Percentiles rank a stretch among this genome's conserved stretches.
These are phyloP conservation scores for Boletus pseudopeckii DNA, from an alignment of 768 basidiomycete genomes.

Conservation along the genomic window DNA sequence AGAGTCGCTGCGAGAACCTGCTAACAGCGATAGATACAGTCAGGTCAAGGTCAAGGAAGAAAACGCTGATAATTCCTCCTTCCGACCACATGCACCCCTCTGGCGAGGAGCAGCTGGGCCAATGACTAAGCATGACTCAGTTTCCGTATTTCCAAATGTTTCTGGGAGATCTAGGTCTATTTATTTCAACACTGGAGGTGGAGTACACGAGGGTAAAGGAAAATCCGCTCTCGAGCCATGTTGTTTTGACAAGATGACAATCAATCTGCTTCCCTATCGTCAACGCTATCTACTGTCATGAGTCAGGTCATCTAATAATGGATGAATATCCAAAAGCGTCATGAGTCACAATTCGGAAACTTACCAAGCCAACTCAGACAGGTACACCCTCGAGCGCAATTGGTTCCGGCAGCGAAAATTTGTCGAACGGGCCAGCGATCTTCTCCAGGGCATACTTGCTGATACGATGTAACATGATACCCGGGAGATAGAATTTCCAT, in stretches of 20 bases:
- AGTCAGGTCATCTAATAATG: background rate
- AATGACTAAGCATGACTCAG: constrained; percentile 26
- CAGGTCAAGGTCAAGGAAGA: constrained; percentile 9
- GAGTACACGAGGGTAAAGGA: background rate
- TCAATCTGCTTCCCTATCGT: background rate
- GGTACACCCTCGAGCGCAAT: constrained; percentile 16
- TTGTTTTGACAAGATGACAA: background rate
- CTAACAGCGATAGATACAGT: constrained; percentile 1
- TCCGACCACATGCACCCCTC: background rate
- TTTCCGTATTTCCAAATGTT: background rate
- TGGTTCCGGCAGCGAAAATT: constrained; percentile 26
- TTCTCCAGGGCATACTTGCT: constrained; percentile 42
- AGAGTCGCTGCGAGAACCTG: constrained; percentile 11
- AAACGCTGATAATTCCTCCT: background rate
- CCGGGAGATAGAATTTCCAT: constrained; percentile 54
- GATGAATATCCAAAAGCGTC: background rate
- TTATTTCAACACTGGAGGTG: background rate
- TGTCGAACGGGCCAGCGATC: constrained; percentile 53
- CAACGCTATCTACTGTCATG: background rate
- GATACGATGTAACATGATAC: constrained; percentile 30
- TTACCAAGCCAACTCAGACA: constrained; percentile 7
- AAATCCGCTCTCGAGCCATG: background rate
- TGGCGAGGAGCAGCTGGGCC: background rate
- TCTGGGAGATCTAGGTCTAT: background rate
- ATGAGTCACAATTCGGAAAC: background rate